Percentiles rank a stretch among this genome's conserved stretches.
Conservation (phyloP, 1,284 basidiomycete species). For the Phellopilus nigrolimitatus region DNA sequence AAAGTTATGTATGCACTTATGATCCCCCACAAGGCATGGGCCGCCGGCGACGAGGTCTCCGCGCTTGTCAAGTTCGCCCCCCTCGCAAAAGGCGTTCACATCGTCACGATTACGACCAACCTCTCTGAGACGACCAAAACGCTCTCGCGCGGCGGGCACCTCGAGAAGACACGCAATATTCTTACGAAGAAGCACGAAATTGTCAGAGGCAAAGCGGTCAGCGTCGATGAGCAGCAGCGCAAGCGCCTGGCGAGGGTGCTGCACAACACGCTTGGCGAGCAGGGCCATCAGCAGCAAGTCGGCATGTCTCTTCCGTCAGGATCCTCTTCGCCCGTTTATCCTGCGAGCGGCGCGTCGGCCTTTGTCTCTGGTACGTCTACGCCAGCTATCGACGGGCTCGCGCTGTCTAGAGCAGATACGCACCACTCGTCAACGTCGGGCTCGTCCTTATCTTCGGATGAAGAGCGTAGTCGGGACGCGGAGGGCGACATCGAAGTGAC, state of each 20-base stretch:
- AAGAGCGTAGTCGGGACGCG: constrained; percentile 24
- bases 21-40: constrained; percentile 87
- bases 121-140: constrained; percentile 77
- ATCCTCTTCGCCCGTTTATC: constrained; percentile 7
- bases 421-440: constrained; percentile 16
- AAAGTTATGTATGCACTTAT: constrained; percentile 91
- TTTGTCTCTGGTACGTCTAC: constrained; percentile 24
- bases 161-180: constrained; percentile 62
- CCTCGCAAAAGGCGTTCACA: constrained; percentile 76
- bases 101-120: constrained; percentile 62
- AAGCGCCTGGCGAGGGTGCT: constrained; percentile 29
- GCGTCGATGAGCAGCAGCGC: constrained; percentile 35
- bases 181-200: constrained; percentile 71
- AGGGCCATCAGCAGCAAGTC: not conserved
- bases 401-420: constrained; percentile 8
- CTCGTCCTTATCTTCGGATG: constrained; percentile 17
- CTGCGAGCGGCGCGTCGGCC: constrained; percentile 11
- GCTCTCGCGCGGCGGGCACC: constrained; percentile 46
- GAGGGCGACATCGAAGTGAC: constrained; percentile 40
- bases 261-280: constrained; percentile 19
- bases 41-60: constrained; percentile 79
- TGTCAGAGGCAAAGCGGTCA: constrained; percentile 53
- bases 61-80: constrained; percentile 86
- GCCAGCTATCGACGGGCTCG: constrained; percentile 12
- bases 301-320: constrained; percentile 2